Evolutionary conservation across 2,329 filamentous ascomycete species (phyloP), one percentile per base, ranked within the genome.

Genomic region (Colletotrichum sp.): DNA sequence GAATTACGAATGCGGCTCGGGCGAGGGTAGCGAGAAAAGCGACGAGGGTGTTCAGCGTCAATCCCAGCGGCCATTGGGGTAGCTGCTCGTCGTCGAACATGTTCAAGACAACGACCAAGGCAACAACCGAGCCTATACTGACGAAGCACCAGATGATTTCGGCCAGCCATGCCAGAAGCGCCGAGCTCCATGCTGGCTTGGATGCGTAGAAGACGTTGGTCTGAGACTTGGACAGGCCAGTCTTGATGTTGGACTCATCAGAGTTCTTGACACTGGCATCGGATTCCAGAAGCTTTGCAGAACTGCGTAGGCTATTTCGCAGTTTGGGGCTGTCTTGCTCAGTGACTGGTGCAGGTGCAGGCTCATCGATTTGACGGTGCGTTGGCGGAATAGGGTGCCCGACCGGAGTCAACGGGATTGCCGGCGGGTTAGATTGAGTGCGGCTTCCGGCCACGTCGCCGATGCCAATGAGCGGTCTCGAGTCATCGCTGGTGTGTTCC

Each of bases 1-100:
- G 79, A 8, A 80, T 74, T 16, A 82, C 67, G 39, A 80, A 80
- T 6, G 79, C 75, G 1, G 78, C 71, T n/a, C 80, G 77, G 6
- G 80, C 72, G 13, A 81, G 34, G 4, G 81, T 82, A 2, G 80
- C 78, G 57, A 83, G 72, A 64, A 82, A 78, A 8, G 80, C 80
- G 11, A 82, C 66, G 4, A 82, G 65, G 0, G 82, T 82, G 72
- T 83, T 83, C 52, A 82, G 79, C 1, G 80, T 83, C 59, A 82
- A 61, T 6, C 79, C 79, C 13, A 81, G 34, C 11, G 77, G 77
- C 78, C 79, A 78, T 4, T 49, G 39, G 39, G 39, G 19, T 49
- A 49, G 39, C 39, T 49, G 9, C 19, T 49, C 19, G 19, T n/a
- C 9, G 39, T 49, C 19, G 39, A 49, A 49, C 5, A 49, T 19